Percentiles rank a stretch among this genome's conserved stretches.
Evolutionary conservation across 495 filamentous ascomycete genomes (phyloP).

Genomic region (Pyrenula aspistea): DNA sequence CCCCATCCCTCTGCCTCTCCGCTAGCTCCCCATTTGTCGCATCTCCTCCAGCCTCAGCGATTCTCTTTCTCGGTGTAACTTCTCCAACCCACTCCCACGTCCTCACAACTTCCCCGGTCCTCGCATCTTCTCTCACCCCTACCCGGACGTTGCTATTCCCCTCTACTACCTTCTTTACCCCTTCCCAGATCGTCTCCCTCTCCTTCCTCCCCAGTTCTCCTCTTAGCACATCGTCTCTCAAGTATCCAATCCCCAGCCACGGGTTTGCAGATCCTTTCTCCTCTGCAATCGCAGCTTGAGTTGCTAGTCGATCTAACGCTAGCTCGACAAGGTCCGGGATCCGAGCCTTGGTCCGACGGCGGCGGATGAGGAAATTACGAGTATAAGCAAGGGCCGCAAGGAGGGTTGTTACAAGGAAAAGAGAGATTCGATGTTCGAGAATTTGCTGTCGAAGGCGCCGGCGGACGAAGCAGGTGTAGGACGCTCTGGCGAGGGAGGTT

Average conservation of each 20-base stretch:
- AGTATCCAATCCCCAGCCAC: slow-evolving; percentile 74
- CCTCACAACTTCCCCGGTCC: slow-evolving; percentile 73
- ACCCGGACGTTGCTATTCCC: slow-evolving; percentile 85
- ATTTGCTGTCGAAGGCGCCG: slow-evolving; percentile 65
- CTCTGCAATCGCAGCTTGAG: slow-evolving; percentile 64
- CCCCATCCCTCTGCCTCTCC: slow-evolving; percentile 15
- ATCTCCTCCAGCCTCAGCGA: slow-evolving; percentile 33
- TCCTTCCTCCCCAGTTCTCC: slow-evolving; percentile 63
- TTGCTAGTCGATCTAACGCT: slow-evolving; percentile 69
- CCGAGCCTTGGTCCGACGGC: slow-evolving; percentile 49
- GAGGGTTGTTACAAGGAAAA: slow-evolving; percentile 58
- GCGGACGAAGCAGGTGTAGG: slow-evolving; percentile 74
- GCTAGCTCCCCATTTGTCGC: slow-evolving; percentile 25
- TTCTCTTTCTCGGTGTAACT: slow-evolving; percentile 27
- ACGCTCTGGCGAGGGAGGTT: slow-evolving; percentile 42
- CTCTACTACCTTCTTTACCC: slow-evolving; percentile 75
- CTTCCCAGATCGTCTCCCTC: slow-evolving; percentile 68
- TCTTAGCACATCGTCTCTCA: slow-evolving; percentile 82
- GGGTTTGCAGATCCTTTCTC: slow-evolving; percentile 54
- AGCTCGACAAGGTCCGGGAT: slow-evolving; percentile 71
- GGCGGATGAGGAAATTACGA: slow-evolving; percentile 39
- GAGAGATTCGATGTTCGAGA: slow-evolving; percentile 89
- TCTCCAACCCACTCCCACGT: slow-evolving; percentile 96
- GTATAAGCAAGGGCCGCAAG: slow-evolving; percentile 38
- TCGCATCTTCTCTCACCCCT: slow-evolving; percentile 59